Percentiles rank a stretch among this genome's conserved stretches.
These are phyloP conservation scores for Chlamydomonas sp. DNA, from an alignment of 139 green algal genomes.

Conservation along the genomic window DNA sequence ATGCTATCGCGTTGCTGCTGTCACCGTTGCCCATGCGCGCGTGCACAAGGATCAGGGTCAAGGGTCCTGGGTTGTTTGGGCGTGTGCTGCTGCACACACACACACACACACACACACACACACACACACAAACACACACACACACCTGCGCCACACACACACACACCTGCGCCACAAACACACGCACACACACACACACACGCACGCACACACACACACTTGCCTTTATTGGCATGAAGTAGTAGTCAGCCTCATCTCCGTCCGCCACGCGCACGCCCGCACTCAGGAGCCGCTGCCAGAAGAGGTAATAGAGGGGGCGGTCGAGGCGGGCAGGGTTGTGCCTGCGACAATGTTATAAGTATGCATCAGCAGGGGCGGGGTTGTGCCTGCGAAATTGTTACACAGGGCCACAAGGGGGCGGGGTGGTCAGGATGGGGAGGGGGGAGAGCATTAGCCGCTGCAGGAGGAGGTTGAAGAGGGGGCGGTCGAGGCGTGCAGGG, in stretches of 20 bases:
- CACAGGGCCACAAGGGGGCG: too few relatives aligned
- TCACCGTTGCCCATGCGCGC: neutral
- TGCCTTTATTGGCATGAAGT: constrained; percentile 26
- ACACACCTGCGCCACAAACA: too few relatives aligned
- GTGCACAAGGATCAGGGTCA: too few relatives aligned
- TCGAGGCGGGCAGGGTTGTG: constrained; percentile 24
- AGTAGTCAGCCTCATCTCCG: constrained; percentile 26
- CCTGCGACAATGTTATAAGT: constrained; percentile 8
- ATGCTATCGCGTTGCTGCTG: neutral
- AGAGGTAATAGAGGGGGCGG: constrained; percentile 14
- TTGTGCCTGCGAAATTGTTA: constrained; percentile 29
- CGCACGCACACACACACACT: neutral
- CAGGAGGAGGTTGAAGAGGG: constrained; percentile 1
- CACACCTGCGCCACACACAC: too few relatives aligned
- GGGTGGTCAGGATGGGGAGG: neutral
- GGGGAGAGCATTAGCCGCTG: neutral
- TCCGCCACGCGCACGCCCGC: constrained; percentile 18
- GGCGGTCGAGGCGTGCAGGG: neutral
- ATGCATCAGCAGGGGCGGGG: neutral
- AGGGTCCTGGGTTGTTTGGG: too few relatives aligned
- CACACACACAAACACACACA: too few relatives aligned
- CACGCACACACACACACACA: too few relatives aligned
- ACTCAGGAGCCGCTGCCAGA: constrained; percentile 35
- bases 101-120: too few relatives aligned
- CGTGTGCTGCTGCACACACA: too few relatives aligned